Evolutionary conservation across 495 filamentous ascomycete genomes (phyloP), one percentile per base, ranked within the genome.

Genomic region (Hyaloscypha bicolor): DNA sequence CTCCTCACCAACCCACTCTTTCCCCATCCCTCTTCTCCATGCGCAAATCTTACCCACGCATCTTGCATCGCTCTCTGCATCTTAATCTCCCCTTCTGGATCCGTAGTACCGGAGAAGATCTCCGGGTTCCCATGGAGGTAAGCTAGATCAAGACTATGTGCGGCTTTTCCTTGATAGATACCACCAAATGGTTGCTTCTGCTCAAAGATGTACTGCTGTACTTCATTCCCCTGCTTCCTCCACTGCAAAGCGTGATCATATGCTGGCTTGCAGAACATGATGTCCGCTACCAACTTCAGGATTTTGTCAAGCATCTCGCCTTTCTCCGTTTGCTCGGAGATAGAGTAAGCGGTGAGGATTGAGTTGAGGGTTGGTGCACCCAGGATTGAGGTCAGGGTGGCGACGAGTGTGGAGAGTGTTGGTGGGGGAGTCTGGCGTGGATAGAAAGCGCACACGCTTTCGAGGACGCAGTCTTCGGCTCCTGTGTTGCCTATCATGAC

Each of bases 111-210:
- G 6, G 31, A 19, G 32, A 68, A 68, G 35, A 63, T 68, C 11
- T 32, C 37, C 4, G 52, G 59, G 35, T 57, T 25, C 9, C 65
- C 59, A 37, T 62, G 59, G 16, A 68, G n/a, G 57, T 68, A 68
- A 8, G 51, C 59, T 19, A 68, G 59, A 58, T 68, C 65, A 8
- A 63, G 12, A 3, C 51, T 32, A 32, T 68, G 65, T 21, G 31
- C 52, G 19, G 65, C 12, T 6, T 56, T 16, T 31, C 56, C 58
- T 12, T 52, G 9, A 29, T 53, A 67, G 0, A 3, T 5, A 3
- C 65, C 65, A 11, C 6, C 9, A 22, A 61, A 61, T 11, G 57
- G 65, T 19, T 32, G 12, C 1, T 21, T 9, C 35, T 67, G 42
- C 5, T 22, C 21, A 39, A 61, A 62, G 22, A 29, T 53, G 51